Percentiles rank a stretch among this genome's conserved stretches.
These are phyloP conservation scores for Coemansia sp. DNA, from an alignment of 192 early-diverging fungal genomes.

Conservation along the genomic window DNA sequence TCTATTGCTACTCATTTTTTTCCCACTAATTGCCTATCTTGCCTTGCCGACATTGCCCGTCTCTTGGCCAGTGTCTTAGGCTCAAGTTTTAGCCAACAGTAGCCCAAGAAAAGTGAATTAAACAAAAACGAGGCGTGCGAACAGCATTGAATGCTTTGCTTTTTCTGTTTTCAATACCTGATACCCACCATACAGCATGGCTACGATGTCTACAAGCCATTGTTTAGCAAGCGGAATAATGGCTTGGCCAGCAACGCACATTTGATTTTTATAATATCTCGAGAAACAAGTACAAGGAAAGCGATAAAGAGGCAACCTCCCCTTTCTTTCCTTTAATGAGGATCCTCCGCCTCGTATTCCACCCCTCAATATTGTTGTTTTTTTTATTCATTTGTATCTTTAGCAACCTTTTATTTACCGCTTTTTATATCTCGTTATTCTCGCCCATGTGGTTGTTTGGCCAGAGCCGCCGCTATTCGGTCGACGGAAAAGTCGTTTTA, in stretches of 20 bases:
- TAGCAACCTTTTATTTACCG: neutral
- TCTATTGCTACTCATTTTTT: too few relatives aligned
- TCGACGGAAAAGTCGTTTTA: constrained; percentile 27
- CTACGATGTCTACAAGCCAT: neutral
- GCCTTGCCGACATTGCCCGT: neutral
- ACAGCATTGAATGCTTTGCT: neutral
- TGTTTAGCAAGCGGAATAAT: too few relatives aligned
- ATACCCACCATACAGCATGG: neutral
- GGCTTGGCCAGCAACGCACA: too few relatives aligned
- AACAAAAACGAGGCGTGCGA: constrained; percentile 1
- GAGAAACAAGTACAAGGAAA: neutral
- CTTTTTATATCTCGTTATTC: constrained; percentile 1
- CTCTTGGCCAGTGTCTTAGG: neutral
- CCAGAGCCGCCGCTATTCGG: constrained; percentile 7
- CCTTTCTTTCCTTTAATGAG: too few relatives aligned
- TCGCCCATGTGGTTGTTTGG: neutral
- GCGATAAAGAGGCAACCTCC: neutral
- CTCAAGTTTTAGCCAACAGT: too few relatives aligned
- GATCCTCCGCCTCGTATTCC: too few relatives aligned
- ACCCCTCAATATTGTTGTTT: neutral
- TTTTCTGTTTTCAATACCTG: too few relatives aligned
- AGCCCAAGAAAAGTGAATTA: neutral
- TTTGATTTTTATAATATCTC: too few relatives aligned
- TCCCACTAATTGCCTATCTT: too few relatives aligned
- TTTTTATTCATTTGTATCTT: neutral